Evolutionary conservation across 345 rosid species (phyloP), one percentile per base, ranked within the genome.

Genomic region (Acer campestre): DNA sequence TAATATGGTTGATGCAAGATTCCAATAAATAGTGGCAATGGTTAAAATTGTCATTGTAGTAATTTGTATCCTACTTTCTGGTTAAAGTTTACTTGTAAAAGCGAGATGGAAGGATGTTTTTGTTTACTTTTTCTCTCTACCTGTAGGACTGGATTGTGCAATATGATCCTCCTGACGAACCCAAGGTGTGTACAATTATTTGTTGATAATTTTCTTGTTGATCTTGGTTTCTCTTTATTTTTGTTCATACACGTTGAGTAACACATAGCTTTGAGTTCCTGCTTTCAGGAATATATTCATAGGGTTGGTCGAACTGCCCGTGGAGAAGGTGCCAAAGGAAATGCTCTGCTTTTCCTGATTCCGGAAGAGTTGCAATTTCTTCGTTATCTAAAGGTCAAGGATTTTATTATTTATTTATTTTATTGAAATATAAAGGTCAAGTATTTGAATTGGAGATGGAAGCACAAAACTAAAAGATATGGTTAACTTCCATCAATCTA

Each of bases 281-380:
- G 66, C 68, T 76, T 86, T 76, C 87, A 96, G 99, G 99, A 94
- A 80, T 97, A 97, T 80, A 91, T 97, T 79, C 99, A 97, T 76
- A 89, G 99, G 85, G 99, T 96, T 79, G 99, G 99, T 80, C 95
- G 98, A 80, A 96, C 98, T 71, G 98, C 99, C 13, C 98, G 98
- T 80, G 99, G 99, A 31, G 98, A 96, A 91, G 99, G 98, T 80
- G 93, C 89, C 79, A 90, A 86, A 80, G 99, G 99, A 82, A 96
- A 93, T 80, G 99, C 99, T 3, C 75, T 96, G 73, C 95, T 94
- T 74, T 90, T 94, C 84, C 76, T 96, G 77, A 96, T 93, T 74
- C 98, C 98, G 20, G 99, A 96, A 75, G 99, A 96, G 88, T 84
- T 93, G 67, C 95, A 90, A 72, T 96, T 94, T 85, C 84, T 96